A percentile compares a stretch with the other conserved stretches of the same genome.
Evolutionary conservation across 2,329 filamentous ascomycete species (phyloP).

Genomic region (Ceratocystis albifundus): DNA sequence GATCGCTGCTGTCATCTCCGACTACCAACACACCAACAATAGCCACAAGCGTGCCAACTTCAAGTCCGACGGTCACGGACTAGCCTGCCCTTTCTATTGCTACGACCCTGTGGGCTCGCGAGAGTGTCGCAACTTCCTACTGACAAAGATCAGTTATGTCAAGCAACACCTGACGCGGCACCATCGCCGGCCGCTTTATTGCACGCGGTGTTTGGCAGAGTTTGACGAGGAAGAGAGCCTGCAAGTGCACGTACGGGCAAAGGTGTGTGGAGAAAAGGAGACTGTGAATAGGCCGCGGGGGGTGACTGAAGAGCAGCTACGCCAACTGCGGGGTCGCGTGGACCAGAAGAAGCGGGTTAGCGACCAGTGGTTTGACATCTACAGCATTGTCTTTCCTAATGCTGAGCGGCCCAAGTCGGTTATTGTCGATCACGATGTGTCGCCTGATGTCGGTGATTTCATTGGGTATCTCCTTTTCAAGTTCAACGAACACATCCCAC

Average conservation of each 20-base stretch:
- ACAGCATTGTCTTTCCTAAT: constrained; percentile 25
- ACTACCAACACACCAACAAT: constrained; percentile 15
- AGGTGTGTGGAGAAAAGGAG: constrained; percentile 20
- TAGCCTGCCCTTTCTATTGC: constrained; percentile 26
- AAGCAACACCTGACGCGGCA: constrained; percentile 27
- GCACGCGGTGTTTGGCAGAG: constrained; percentile 24
- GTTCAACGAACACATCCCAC: constrained; percentile 12
- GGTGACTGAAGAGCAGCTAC: constrained; percentile 25
- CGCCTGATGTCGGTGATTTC: constrained; percentile 24
- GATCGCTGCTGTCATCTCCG: neutral
- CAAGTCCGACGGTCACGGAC: constrained; percentile 20
- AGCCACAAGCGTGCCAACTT: constrained; percentile 18
- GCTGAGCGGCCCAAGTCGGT: constrained; percentile 24
- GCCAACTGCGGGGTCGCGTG: constrained; percentile 23
- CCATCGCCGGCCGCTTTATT: constrained; percentile 26
- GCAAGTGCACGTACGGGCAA: constrained; percentile 23
- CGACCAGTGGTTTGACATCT: constrained; percentile 27
- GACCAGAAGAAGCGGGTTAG: constrained; percentile 25
- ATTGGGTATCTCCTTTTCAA: constrained; percentile 23
- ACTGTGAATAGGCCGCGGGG: constrained; percentile 22
- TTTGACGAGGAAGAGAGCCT: constrained; percentile 24
- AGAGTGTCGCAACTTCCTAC: constrained; percentile 25
- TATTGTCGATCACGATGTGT: constrained; percentile 25
- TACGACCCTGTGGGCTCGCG: constrained; percentile 24
- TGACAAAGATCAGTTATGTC: constrained; percentile 27